A percentile compares a stretch with the other conserved stretches of the same genome.
phyloP scores from a whole-genome alignment of 164 flowering plant species.

The Magnolia kwangsiensis region DNA sequence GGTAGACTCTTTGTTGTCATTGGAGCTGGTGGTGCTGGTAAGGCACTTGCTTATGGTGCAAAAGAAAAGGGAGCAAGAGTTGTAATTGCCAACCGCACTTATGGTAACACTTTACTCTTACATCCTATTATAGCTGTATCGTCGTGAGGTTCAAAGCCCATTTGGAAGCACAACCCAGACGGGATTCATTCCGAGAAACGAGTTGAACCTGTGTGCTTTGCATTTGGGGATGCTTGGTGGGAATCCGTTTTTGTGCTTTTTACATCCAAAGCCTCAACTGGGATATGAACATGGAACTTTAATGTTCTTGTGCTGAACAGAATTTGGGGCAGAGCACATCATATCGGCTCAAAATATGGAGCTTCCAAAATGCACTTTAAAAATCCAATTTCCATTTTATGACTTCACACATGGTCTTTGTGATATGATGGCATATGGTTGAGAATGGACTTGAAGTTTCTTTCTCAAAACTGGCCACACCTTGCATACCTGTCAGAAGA shows the following conservation, averaged over 20 bases:
- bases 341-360: neutral
- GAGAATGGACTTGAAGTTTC: neutral
- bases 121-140: neutral
- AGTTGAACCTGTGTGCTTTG: neutral
- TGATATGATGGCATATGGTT: no score
- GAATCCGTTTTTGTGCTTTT: neutral
- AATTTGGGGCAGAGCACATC: neutral
- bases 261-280: neutral
- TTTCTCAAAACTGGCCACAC: neutral
- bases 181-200: neutral
- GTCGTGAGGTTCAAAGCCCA: neutral
- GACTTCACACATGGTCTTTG: neutral
- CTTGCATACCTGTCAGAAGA: neutral
- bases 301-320: no score
- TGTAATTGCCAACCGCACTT: conserved; percentile 85
- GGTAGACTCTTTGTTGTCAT: conserved; percentile 81
- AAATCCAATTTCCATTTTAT: neutral
- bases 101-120: conserved; percentile 39
- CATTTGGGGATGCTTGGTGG: neutral
- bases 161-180: neutral
- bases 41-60: conserved; percentile 99
- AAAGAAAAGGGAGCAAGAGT: conserved; percentile 87
- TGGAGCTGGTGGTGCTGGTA: conserved; percentile 99
- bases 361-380: neutral
- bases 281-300: neutral